Evolutionary conservation across 2,329 filamentous ascomycete species (phyloP).

Genomic region (Didymosphaeria variabile): DNA sequence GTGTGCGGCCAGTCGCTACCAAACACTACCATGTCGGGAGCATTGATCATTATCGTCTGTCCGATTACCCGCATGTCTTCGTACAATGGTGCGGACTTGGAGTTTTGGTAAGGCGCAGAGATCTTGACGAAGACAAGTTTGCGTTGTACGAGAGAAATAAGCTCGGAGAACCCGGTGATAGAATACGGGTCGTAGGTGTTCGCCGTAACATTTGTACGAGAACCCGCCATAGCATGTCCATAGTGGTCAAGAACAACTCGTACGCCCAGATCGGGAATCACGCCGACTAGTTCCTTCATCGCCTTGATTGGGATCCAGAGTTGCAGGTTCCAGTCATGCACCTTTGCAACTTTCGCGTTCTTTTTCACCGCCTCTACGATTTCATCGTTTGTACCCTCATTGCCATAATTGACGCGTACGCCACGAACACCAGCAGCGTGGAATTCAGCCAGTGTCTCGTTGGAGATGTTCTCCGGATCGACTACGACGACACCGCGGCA

Average conservation of each 20-base stretch:
- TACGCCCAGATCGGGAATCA: not conserved
- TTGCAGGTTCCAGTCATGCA: not conserved
- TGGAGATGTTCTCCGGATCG: not conserved
- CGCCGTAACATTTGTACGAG: not conserved
- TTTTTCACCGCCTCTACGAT: not conserved
- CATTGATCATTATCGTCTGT: too few species aligned
- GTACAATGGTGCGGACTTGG: too few species aligned
- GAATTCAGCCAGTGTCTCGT: not conserved
- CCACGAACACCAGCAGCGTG: not conserved
- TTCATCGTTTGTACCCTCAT: not conserved
- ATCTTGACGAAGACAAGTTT: constrained; percentile 4
- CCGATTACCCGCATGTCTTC: too few species aligned
- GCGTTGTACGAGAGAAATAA: not conserved
- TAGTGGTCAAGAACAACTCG: constrained; percentile 8
- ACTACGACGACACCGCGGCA: not conserved
- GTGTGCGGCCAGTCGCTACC: too few species aligned
- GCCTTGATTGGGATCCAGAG: not conserved
- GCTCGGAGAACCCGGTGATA: constrained; percentile 1
- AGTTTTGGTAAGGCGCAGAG: too few species aligned
- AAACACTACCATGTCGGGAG: too few species aligned
- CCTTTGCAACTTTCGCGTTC: not conserved
- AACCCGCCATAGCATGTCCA: not conserved
- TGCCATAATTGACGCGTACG: not conserved
- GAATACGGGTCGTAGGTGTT: constrained; percentile 3
- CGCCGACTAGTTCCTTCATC: not conserved